Evolutionary conservation across 495 filamentous ascomycete genomes (phyloP).

Genomic region (Geopyxis carbonaria): DNA sequence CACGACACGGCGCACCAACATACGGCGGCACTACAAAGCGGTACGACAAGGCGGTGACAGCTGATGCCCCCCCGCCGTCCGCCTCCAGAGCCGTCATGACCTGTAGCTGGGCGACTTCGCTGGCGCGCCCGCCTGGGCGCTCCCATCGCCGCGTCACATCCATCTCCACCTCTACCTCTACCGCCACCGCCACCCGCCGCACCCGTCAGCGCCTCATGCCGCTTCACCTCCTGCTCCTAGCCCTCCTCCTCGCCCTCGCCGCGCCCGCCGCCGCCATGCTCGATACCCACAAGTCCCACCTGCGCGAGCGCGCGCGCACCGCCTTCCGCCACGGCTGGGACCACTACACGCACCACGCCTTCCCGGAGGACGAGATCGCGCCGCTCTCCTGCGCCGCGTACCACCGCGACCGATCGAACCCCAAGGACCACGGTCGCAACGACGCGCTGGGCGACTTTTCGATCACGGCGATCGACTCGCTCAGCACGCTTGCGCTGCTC

Average conservation of each 20-base stretch:
- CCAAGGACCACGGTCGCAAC: constrained; percentile 71
- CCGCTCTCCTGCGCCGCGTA: constrained; percentile 67
- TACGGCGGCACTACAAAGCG: too few relatives aligned
- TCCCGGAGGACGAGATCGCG: constrained; percentile 80
- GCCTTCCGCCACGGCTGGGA: constrained; percentile 97
- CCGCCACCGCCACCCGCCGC: too few relatives aligned
- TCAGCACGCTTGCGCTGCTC: constrained; percentile 82
- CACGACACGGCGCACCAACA: too few relatives aligned
- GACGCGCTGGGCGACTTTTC: constrained; percentile 96
- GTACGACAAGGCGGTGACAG: too few relatives aligned
- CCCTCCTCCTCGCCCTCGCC: constrained; percentile 24
- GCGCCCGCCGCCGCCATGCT: constrained; percentile 33
- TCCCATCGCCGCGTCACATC: too few relatives aligned
- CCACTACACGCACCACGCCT: constrained; percentile 85
- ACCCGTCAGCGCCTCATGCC: constrained; percentile 6
- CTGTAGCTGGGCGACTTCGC: too few relatives aligned
- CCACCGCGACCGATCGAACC: constrained; percentile 69
- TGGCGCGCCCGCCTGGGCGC: too few relatives aligned
- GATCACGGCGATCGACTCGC: constrained; percentile 81
- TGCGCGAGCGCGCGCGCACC: constrained; percentile 58
- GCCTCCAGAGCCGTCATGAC: too few relatives aligned
- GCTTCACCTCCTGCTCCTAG: constrained; percentile 8
- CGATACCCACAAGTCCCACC: constrained; percentile 31
- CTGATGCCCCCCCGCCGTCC: too few relatives aligned
- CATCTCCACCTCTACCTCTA: too few relatives aligned